Base-by-base conservation (phyloP, 805 yeast genomes). In the Candida adriatica region DNA sequence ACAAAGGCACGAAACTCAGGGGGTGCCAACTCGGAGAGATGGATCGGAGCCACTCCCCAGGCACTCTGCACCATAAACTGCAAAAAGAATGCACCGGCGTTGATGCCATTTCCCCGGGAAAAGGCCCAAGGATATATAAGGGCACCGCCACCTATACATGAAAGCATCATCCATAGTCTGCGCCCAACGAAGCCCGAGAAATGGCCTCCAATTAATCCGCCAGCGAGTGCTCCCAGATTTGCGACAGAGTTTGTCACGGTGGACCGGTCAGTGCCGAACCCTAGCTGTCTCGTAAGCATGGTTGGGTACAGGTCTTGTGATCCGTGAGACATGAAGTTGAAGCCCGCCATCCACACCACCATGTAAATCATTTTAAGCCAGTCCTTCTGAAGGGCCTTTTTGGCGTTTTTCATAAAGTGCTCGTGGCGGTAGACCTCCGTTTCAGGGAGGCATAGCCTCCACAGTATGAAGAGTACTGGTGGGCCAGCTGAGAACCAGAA, bases 401-500 rank as follows among this genome's bases (percentile, higher is more conserved):
- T 42, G 5, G 55, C 56, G 33, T 56, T 58, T 26, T 43, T 43
- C 46, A 61, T 54, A 26, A 64, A 53, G 54, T 50, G 62, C 62
- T 46, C 64, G 57, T 43, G 61, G 41, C 39, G 37, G 58, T 66
- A 77, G 7, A 70, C 69, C 30, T 73, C 70, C 8, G 81, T 73
- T 42, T 70, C 75, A 23, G 75, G 75, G 6, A 68, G 49, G 1
- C 45, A 6, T 18, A 61, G 38, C 56, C 75, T 66, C 59, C 65
- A 64, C 19, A 45, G 34, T 30, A 62, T 56, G 35, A 70, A 56
- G 6, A 65, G 37, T 26, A 59, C 57, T 34, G 72, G 66, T 22
- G 65, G 60, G 26, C 81, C 79, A n/a, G 84, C 75, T 39, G 77
- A 70, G 43, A 79, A 76, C 78, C 82, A 76, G 53, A 75, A 76